phyloP scores from a whole-genome alignment of 345 rosid species.

The Eucalyptus curtisii region DNA sequence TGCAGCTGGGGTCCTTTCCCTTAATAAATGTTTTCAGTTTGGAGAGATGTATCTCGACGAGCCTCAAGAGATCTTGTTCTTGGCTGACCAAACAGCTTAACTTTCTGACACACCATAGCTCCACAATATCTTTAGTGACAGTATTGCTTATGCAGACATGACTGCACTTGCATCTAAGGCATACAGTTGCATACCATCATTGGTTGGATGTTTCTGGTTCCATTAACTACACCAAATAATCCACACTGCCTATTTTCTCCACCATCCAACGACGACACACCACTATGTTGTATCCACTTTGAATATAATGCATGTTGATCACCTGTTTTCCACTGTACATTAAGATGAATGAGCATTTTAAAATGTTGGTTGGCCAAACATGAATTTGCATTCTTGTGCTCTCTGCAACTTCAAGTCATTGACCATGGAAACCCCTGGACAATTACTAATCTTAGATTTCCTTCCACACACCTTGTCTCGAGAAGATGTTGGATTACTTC shows the following conservation, averaged over 20 bases:
- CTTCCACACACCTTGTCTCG: neutral
- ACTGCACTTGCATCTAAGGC: neutral
- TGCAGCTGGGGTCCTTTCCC: neutral
- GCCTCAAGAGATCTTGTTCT: neutral
- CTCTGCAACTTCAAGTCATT: neutral
- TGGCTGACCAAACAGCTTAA: neutral
- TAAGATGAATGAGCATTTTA: constrained; percentile 24
- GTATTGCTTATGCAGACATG: neutral
- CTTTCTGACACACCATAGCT: neutral
- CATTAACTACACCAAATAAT: neutral
- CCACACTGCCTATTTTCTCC: too few species aligned
- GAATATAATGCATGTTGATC: neutral
- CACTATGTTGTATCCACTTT: neutral
- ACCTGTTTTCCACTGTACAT: constrained; percentile 1
- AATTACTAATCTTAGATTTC: neutral
- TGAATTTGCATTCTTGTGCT: neutral
- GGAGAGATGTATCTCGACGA: neutral
- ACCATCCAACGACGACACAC: too few species aligned
- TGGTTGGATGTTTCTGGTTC: neutral
- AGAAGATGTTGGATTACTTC: neutral
- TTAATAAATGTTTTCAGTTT: neutral
- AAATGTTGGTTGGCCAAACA: constrained; percentile 40
- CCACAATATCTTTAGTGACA: neutral
- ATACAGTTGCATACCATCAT: neutral
- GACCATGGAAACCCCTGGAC: neutral